Conservation (phyloP, 192 early-diverging fungal genomes). For the Gaertneriomyces semiglobifer region DNA sequence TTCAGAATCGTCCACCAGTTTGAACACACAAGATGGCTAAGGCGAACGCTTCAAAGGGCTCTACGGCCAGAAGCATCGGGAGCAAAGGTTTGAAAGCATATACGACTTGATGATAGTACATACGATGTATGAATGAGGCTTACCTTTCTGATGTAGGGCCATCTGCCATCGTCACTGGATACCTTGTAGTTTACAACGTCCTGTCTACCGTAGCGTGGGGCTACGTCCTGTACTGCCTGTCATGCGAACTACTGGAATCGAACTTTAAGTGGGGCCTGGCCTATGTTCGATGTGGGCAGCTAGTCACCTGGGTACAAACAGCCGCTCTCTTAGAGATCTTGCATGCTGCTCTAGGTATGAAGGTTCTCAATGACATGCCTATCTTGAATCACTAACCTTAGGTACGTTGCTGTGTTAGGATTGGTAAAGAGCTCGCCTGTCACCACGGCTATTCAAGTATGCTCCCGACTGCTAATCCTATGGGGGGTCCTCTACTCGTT, state of each 20-base stretch:
- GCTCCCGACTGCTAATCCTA: conserved; percentile 78
- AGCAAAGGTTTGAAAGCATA: no score
- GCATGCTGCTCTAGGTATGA: conserved; percentile 7
- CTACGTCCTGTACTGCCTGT: conserved; percentile 60
- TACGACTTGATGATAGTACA: no score
- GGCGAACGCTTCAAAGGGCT: no score
- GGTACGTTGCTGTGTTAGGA: conserved; percentile 39
- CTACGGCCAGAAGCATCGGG: no score
- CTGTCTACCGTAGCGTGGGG: conserved; percentile 80
- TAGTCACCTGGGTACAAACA: conserved; percentile 74
- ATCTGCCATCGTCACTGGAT: conserved; percentile 37
- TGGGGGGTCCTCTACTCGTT: conserved; percentile 76
- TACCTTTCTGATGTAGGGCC: not conserved
- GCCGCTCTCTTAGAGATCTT: conserved; percentile 76
- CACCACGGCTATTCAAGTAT: conserved; percentile 83
- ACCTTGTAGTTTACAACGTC: conserved; percentile 84
- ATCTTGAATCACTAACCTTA: not conserved
- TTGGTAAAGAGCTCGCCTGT: conserved; percentile 76
- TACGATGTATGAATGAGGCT: no score
- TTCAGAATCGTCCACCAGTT: no score
- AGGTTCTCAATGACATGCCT: conserved; percentile 18
- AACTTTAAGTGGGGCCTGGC: conserved; percentile 55
- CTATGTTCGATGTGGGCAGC: conserved; percentile 63
- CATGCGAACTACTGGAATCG: conserved; percentile 49
- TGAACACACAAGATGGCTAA: no score